Evolutionary conservation across 108 stramenopile genomes (phyloP).

Genomic region (Chaetoceros tenuissimus): DNA sequence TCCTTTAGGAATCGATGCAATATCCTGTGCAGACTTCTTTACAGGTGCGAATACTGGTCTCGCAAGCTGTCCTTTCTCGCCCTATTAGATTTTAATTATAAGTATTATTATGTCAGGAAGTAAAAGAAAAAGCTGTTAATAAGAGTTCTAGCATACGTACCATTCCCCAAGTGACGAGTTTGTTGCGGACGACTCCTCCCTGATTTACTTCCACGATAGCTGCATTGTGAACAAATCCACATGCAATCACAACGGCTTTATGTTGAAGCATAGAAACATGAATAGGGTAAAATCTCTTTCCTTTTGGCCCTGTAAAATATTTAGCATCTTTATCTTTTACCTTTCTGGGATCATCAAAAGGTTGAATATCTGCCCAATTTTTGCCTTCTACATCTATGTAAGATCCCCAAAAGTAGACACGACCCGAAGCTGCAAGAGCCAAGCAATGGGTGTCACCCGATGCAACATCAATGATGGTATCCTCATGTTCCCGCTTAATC

Average conservation of each 20-base stretch:
- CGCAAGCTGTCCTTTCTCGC: not conserved
- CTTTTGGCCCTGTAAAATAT: not conserved
- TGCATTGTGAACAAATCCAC: not conserved
- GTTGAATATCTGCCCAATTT: not conserved
- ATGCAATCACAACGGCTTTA: not conserved
- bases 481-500: conserved; percentile 5
- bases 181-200: not conserved
- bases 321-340: not conserved
- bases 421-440: conserved; percentile 49
- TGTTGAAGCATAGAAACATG: not conserved
- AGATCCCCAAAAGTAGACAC: conserved; percentile 53
- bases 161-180: not conserved
- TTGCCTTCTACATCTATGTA: conserved; percentile 53
- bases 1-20: conserved; percentile 7
- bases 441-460: conserved; percentile 74
- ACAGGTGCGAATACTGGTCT: not conserved
- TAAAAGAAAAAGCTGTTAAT: too few relatives aligned
- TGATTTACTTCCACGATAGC: not conserved
- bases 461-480: conserved; percentile 44
- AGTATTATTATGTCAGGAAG: not conserved
- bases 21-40: conserved; percentile 1
- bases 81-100: not conserved
- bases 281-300: not conserved
- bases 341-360: not conserved
- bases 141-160: too few relatives aligned